These are phyloP conservation scores for Trichoderma atroviride DNA, from an alignment of 2,329 filamentous ascomycete species.

Conservation along the genomic window DNA sequence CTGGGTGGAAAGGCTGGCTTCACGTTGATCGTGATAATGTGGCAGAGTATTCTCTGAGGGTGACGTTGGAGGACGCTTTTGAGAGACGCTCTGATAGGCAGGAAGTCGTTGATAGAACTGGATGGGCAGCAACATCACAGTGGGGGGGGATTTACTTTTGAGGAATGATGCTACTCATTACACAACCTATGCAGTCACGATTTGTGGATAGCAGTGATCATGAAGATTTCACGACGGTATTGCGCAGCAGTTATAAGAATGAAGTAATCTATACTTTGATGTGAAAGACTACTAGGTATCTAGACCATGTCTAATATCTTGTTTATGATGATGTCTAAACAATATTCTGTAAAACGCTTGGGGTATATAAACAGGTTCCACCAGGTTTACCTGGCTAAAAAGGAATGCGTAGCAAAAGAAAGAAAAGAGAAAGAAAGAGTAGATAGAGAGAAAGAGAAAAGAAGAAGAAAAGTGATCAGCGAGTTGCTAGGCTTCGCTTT, in stretches of 20 bases:
- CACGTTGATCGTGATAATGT: slow-evolving; percentile 51
- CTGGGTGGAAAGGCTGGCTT: slow-evolving; percentile 54
- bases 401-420: neutral
- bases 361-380: slow-evolving; percentile 34
- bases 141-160: slow-evolving; percentile 56
- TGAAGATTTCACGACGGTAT: neutral
- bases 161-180: slow-evolving; percentile 14
- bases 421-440: neutral
- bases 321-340: neutral
- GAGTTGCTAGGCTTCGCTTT: neutral
- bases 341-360: slow-evolving; percentile 36
- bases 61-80: slow-evolving; percentile 51
- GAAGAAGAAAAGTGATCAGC: neutral
- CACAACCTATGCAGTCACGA: neutral
- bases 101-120: slow-evolving; percentile 45
- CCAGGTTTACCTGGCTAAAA: neutral
- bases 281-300: neutral
- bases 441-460: neutral
- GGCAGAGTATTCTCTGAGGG: slow-evolving; percentile 42
- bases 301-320: slow-evolving; percentile 9
- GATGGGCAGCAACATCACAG: slow-evolving; percentile 51
- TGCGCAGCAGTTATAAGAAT: neutral
- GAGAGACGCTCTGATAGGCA: slow-evolving; percentile 44
- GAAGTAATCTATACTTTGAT: neutral
- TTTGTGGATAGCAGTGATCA: neutral